These are phyloP conservation scores for Diaporthe sp. DNA, from an alignment of 2,329 filamentous ascomycete genomes.

Conservation along the genomic window DNA sequence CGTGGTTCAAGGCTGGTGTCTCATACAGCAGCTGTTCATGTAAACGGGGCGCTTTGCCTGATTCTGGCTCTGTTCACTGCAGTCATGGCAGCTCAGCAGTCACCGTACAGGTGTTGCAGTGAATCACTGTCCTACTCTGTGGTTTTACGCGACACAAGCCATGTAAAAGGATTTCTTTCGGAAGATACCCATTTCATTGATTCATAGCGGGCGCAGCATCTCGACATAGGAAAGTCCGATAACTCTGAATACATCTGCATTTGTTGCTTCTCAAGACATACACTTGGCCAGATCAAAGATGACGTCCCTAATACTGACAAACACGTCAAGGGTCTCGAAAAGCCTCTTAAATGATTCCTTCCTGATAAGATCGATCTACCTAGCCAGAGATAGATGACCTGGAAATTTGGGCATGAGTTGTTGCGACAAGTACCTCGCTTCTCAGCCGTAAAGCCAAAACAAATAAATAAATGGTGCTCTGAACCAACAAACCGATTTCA, in stretches of 20 bases:
- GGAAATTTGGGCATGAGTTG: neutral
- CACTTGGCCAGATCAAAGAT: neutral
- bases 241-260: neutral
- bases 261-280: neutral
- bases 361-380: too few species aligned
- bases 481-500: too few species aligned
- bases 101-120: neutral
- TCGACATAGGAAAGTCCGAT: neutral
- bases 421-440: neutral
- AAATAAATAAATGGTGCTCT: neutral
- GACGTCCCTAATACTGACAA: neutral
- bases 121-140: neutral
- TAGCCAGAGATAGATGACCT: neutral
- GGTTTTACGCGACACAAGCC: neutral
- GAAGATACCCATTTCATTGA: neutral
- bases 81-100: neutral
- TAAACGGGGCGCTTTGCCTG: neutral
- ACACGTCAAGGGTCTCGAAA: too few species aligned
- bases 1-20: neutral
- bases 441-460: neutral
- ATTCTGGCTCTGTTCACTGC: neutral
- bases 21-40: too few species aligned
- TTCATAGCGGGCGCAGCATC: neutral
- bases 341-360: neutral
- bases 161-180: neutral